A percentile compares a stretch with the other conserved stretches of the same genome.
Conservation (phyloP, 768 basidiomycete species). For the Podaxis sp. region DNA sequence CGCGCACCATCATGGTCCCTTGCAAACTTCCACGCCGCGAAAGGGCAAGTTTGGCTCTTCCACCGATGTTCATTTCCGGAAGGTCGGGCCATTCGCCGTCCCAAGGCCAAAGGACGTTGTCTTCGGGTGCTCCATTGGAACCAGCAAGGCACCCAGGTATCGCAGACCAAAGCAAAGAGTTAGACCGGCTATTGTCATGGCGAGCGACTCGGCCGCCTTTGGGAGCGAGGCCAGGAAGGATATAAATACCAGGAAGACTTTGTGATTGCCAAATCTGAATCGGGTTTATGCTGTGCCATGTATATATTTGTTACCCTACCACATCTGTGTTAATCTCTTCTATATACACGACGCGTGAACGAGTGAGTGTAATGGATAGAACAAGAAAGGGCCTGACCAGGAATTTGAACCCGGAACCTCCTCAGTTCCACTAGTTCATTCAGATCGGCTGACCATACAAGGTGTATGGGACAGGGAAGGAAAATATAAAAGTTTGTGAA, state of each 20-base stretch:
- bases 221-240: neutral
- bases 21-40: slow-evolving; percentile 4
- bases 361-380: too few species aligned
- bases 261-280: neutral
- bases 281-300: neutral
- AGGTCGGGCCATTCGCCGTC: neutral
- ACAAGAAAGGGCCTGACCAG: slow-evolving; percentile 53
- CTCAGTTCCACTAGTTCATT: slow-evolving; percentile 35
- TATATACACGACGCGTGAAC: too few species aligned
- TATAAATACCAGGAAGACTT: neutral
- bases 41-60: neutral
- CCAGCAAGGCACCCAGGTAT: neutral
- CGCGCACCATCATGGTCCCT: neutral
- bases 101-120: neutral
- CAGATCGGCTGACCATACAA: too few species aligned
- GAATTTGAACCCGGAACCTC: slow-evolving; percentile 81
- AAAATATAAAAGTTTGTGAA: too few species aligned
- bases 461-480: too few species aligned
- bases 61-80: neutral
- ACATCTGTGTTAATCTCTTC: too few species aligned
- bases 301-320: too few species aligned
- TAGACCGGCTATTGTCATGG: neutral
- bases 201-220: neutral
- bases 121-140: neutral
- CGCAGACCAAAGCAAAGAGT: neutral